Evolutionary conservation across 2,329 filamentous ascomycete species (phyloP).

Genomic region (Pleoardoris graminearum): DNA sequence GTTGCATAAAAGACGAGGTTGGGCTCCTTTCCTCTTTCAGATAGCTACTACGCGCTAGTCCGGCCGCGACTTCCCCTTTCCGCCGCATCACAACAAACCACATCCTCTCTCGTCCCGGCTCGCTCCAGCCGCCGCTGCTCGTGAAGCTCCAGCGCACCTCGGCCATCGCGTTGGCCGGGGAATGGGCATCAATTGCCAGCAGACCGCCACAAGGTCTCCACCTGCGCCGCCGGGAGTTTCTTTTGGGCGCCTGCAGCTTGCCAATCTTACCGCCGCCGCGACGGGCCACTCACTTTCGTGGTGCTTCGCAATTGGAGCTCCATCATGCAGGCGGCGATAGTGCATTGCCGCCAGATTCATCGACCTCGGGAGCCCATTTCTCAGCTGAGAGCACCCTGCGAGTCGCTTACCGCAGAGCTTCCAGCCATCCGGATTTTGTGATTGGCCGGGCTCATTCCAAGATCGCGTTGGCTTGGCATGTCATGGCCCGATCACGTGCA

Average conservation of each 20-base stretch:
- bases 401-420: constrained; percentile 19
- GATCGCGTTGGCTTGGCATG: background rate
- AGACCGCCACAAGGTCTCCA: constrained; percentile 13
- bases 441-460: constrained; percentile 22
- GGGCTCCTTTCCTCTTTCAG: constrained; percentile 1
- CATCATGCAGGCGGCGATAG: constrained; percentile 32
- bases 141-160: constrained; percentile 26
- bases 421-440: constrained; percentile 30
- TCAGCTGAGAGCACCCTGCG: constrained; percentile 36
- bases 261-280: constrained; percentile 18
- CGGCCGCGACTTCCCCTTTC: constrained; percentile 30
- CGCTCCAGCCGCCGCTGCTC: constrained; percentile 30
- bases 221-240: constrained; percentile 24
- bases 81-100: constrained; percentile 6
- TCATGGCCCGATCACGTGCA: background rate
- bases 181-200: constrained; percentile 21
- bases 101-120: constrained; percentile 2
- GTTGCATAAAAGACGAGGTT: constrained; percentile 16
- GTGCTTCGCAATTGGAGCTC: constrained; percentile 38
- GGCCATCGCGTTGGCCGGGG: constrained; percentile 26
- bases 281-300: constrained; percentile 32
- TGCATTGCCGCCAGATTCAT: constrained; percentile 18
- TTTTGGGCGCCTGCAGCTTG: constrained; percentile 20
- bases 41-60: constrained; percentile 21
- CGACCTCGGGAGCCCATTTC: constrained; percentile 27